Conservation (phyloP, 1,139 yeast genomes). For the Wickerhamomyces sp. region DNA sequence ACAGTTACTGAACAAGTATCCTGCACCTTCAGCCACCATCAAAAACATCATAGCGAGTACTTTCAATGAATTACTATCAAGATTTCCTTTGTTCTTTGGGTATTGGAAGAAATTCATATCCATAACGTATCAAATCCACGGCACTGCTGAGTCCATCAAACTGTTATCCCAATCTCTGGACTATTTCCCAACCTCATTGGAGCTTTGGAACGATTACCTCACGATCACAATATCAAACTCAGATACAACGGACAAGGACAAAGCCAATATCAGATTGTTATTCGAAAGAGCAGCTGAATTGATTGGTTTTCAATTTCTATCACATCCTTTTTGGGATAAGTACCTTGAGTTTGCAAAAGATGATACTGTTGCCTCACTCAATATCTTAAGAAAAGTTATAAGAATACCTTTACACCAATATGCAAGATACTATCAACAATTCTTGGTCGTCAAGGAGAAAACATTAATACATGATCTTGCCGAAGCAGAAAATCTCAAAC, state of each 20-base stretch:
- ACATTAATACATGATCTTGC: slow-evolving; percentile 31
- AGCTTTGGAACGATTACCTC: slow-evolving; percentile 64
- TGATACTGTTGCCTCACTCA: slow-evolving; percentile 26
- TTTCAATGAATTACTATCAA: slow-evolving; percentile 36
- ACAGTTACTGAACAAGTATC: slow-evolving; percentile 27
- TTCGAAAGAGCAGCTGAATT: slow-evolving; percentile 36
- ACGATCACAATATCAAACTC: slow-evolving; percentile 41
- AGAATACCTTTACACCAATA: slow-evolving; percentile 64
- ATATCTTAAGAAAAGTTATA: slow-evolving; percentile 39
- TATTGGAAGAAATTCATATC: slow-evolving; percentile 60
- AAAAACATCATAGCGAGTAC: slow-evolving; percentile 28
- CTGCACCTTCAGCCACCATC: slow-evolving; percentile 27
- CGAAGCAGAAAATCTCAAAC: slow-evolving; percentile 18
- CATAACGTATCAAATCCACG: slow-evolving; percentile 49
- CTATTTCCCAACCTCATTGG: slow-evolving; percentile 50
- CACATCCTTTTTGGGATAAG: slow-evolving; percentile 65
- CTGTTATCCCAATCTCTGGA: slow-evolving; percentile 43
- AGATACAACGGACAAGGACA: slow-evolving; percentile 19
- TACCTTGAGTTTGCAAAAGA: slow-evolving; percentile 44
- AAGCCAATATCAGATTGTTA: slow-evolving; percentile 30
- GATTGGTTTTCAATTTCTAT: slow-evolving; percentile 53
- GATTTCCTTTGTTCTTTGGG: slow-evolving; percentile 52
- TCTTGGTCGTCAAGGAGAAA: slow-evolving; percentile 33
- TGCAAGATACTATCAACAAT: slow-evolving; percentile 54
- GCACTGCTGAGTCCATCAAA: slow-evolving; percentile 43